These are phyloP conservation scores for Globisporangium recalcitrans DNA, from an alignment of 352 stramenopile species.

Conservation along the genomic window DNA sequence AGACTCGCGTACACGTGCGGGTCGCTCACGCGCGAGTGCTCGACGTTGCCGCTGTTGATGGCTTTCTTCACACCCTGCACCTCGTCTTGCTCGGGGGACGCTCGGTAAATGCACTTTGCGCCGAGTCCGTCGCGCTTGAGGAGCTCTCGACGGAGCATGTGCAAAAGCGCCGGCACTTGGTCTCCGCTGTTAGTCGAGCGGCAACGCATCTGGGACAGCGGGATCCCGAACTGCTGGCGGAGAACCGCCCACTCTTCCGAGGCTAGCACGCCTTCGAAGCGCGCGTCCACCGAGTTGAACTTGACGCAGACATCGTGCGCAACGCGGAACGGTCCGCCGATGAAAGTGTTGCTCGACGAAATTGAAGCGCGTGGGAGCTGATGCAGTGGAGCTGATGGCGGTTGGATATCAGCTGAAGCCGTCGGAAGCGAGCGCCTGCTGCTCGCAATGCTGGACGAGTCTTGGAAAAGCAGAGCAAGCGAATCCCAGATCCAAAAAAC, in stretches of 20 bases:
- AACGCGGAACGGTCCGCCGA: conserved; percentile 43
- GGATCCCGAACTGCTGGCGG: conserved; percentile 50
- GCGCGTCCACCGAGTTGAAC: conserved; percentile 52
- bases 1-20: conserved; percentile 55
- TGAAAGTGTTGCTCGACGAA: conserved; percentile 27
- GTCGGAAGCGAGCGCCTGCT: not conserved
- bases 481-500: too few species aligned
- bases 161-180: conserved; percentile 38
- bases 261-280: conserved; percentile 39
- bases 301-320: conserved; percentile 45
- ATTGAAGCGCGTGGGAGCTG: not conserved
- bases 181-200: conserved; percentile 21
- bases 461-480: not conserved
- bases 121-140: conserved; percentile 33
- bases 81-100: conserved; percentile 40
- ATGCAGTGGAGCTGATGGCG: too few species aligned
- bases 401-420: too few species aligned
- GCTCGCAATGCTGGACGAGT: not conserved
- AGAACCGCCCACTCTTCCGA: conserved; percentile 28
- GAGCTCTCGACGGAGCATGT: conserved; percentile 54
- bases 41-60: conserved; percentile 47
- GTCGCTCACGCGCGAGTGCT: conserved; percentile 26
- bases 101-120: conserved; percentile 56
- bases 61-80: conserved; percentile 34
- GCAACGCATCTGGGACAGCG: conserved; percentile 37